Conservation (phyloP, 2,329 filamentous ascomycete genomes). For the Myotisia sp. region DNA sequence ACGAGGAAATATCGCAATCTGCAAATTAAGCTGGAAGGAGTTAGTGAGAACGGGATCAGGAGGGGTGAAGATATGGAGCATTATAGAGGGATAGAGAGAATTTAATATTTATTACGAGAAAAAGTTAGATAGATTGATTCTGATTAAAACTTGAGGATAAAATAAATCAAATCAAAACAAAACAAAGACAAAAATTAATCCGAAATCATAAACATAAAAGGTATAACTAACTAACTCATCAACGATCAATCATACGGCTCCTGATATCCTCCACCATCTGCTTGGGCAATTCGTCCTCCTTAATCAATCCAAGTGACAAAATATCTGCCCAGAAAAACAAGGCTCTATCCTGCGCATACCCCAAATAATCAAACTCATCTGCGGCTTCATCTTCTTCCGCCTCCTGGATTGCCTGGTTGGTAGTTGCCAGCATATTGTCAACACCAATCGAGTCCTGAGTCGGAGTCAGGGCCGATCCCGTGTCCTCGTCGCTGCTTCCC, state of each 20-base stretch:
- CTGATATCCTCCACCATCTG: conserved; percentile 53
- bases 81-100: too few species aligned
- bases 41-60: too few species aligned
- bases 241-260: conserved; percentile 47
- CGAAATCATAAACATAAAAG: background rate
- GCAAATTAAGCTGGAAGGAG: too few species aligned
- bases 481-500: conserved; percentile 3
- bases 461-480: conserved; percentile 1
- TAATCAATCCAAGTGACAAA: conserved; percentile 59
- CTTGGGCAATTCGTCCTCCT: conserved; percentile 59
- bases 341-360: conserved; percentile 78
- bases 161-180: too few species aligned
- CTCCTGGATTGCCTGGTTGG: conserved; percentile 15
- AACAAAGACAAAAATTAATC: background rate
- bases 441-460: conserved; percentile 14
- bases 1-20: too few species aligned
- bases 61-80: too few species aligned
- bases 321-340: conserved; percentile 93
- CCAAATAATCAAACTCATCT: conserved; percentile 84
- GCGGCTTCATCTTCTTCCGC: conserved; percentile 40
- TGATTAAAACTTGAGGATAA: too few species aligned
- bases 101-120: too few species aligned
- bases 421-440: conserved; percentile 13
- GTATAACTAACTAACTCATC: conserved; percentile 9
- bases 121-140: too few species aligned